These are phyloP conservation scores for Colletotrichum tanaceti DNA, from an alignment of 2,329 filamentous ascomycete species.

Conservation along the genomic window DNA sequence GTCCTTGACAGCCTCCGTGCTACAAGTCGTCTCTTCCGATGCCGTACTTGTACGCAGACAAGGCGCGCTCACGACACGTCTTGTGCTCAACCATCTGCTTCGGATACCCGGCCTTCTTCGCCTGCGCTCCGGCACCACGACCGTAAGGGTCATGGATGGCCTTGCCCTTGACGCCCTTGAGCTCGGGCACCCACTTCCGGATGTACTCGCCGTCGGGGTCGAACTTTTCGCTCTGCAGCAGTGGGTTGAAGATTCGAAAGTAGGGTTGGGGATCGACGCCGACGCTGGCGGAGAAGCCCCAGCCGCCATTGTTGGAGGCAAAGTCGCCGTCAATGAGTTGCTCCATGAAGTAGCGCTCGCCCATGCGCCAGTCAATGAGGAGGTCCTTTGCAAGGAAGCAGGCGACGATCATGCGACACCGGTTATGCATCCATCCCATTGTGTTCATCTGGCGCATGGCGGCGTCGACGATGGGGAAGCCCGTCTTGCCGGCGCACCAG, in stretches of 20 bases:
- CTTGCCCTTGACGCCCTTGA: conserved; percentile 71
- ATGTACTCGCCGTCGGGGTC: conserved; percentile 85
- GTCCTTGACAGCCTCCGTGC: neutral
- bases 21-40: conserved; percentile 51
- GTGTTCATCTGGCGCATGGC: conserved; percentile 82
- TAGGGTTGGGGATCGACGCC: conserved; percentile 90
- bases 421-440: conserved; percentile 85
- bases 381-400: conserved; percentile 86
- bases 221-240: conserved; percentile 87
- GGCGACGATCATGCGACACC: conserved; percentile 84
- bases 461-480: conserved; percentile 86
- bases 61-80: conserved; percentile 71
- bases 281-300: conserved; percentile 69
- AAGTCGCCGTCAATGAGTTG: conserved; percentile 83
- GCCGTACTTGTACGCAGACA: conserved; percentile 77
- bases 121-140: conserved; percentile 68
- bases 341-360: conserved; percentile 86
- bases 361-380: conserved; percentile 84
- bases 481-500: conserved; percentile 81
- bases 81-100: conserved; percentile 81
- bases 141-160: conserved; percentile 86
- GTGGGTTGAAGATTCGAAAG: conserved; percentile 89
- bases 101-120: conserved; percentile 78
- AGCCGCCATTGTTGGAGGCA: conserved; percentile 77
- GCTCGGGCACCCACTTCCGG: conserved; percentile 82